Evolutionary conservation across 495 filamentous ascomycete species (phyloP), one percentile per base, ranked within the genome.

Genomic region (Penicillium desertorum): DNA sequence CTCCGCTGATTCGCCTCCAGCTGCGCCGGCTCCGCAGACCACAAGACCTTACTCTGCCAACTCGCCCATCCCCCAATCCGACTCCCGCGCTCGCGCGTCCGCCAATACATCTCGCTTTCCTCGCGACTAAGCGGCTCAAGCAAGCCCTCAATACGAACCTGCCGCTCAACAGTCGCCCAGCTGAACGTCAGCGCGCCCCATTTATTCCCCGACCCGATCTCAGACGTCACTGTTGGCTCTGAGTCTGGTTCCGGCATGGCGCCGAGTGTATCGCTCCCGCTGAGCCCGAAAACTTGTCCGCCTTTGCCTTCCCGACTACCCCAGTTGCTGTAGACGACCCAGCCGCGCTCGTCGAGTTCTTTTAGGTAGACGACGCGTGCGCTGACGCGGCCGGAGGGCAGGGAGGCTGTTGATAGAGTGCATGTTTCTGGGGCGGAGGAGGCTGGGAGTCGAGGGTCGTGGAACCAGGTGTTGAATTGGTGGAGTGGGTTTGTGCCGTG

Each of bases 61-160:
- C 90, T 95, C 11, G 94, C 91, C 94, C 94, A 98, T 11, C 90
- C 94, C 6, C 94, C 95, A 60, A 98, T 83, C 64, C 90, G 82
- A 64, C 86, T 91, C 4, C 90, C 89, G 25, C 89, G 76, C 43
- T 86, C 86, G 41, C 90, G 72, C 3, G 91, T 94, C 65, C 89
- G 87, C 75, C 84, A 98, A 74, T 98, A 97, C 34, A 86, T 71
- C 76, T 95, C 90, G 57, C 86, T 90, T 76, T 96, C 92, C 58
- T 85, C 87, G 14, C 72, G 63, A 8, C 73, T 78, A 56, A 96
- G 62, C 60, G 90, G 80, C 65, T 88, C 85, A 7, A 85, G 79
- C 43, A 71, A 62, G 2, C 92, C 92, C 71, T 96, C 92, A 1
- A 97, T 84, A 5, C 92, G 78, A 3, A 97, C 87, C 72, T 96